These are phyloP conservation scores for Theobroma grandiflorum DNA, from an alignment of 441 rosid species.

Conservation along the genomic window DNA sequence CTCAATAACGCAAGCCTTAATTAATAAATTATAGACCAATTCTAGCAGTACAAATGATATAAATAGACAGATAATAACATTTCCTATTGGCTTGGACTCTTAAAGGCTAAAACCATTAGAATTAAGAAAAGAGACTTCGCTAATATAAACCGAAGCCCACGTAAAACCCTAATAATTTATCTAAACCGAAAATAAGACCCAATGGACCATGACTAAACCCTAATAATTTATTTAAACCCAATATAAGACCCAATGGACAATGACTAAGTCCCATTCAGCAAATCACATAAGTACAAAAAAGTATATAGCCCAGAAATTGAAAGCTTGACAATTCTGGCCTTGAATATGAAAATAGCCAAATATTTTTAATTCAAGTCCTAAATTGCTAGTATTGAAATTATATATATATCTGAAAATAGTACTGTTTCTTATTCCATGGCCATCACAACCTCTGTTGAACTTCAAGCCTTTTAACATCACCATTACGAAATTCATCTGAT, in stretches of 20 bases:
- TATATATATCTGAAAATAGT: background rate
- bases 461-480: background rate
- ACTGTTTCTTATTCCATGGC: background rate
- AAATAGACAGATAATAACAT: background rate
- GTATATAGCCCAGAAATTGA: background rate
- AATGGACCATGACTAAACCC: background rate
- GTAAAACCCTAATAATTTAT: background rate
- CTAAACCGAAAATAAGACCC: background rate
- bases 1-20: background rate
- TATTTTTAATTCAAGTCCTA: background rate
- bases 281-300: background rate
- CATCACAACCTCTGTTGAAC: background rate
- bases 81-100: background rate
- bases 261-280: background rate
- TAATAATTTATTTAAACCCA: too few relatives aligned
- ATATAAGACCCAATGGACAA: too few relatives aligned
- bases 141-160: background rate
- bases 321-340: background rate
- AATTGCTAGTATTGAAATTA: background rate
- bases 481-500: constrained; percentile 1
- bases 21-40: background rate
- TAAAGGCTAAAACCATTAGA: background rate
- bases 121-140: background rate
- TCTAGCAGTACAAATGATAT: background rate
- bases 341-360: background rate